These are phyloP conservation scores for Epichloe elymi DNA, from an alignment of 2,329 filamentous ascomycete species.

Conservation along the genomic window DNA sequence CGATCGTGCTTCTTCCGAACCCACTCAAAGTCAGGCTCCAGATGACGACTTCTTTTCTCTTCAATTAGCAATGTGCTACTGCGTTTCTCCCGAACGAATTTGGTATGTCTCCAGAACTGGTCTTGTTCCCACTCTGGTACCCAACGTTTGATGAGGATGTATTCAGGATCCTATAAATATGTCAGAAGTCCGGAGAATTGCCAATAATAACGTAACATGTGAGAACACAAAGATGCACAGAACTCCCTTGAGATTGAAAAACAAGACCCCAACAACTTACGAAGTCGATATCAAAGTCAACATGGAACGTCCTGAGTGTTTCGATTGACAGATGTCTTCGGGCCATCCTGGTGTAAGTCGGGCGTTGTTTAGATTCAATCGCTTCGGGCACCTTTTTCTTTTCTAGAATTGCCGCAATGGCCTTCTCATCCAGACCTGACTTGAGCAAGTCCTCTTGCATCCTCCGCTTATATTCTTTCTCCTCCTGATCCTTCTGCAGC, in stretches of 20 bases:
- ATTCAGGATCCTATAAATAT: conserved; percentile 45
- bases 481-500: conserved; percentile 33
- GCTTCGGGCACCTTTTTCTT: conserved; percentile 35
- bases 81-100: conserved; percentile 44
- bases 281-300: conserved; percentile 44
- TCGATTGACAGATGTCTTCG: conserved; percentile 48
- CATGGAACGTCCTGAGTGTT: conserved; percentile 39
- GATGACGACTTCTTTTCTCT: conserved; percentile 28
- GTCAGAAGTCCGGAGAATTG: background rate
- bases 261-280: conserved; percentile 24
- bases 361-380: conserved; percentile 19
- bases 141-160: conserved; percentile 60
- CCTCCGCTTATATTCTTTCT: conserved; percentile 41
- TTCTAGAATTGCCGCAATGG: conserved; percentile 45
- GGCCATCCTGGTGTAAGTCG: conserved; percentile 52
- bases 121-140: conserved; percentile 60
- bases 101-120: conserved; percentile 59
- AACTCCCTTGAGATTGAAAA: too few species aligned
- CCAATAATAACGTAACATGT: too few species aligned
- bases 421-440: conserved; percentile 44
- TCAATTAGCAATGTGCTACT: conserved; percentile 34
- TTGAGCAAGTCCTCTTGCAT: conserved; percentile 45
- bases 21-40: conserved; percentile 38
- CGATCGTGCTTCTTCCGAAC: conserved; percentile 43
- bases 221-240: too few species aligned